Conservation (phyloP, 768 basidiomycete species). For the Suillus placidus region DNA sequence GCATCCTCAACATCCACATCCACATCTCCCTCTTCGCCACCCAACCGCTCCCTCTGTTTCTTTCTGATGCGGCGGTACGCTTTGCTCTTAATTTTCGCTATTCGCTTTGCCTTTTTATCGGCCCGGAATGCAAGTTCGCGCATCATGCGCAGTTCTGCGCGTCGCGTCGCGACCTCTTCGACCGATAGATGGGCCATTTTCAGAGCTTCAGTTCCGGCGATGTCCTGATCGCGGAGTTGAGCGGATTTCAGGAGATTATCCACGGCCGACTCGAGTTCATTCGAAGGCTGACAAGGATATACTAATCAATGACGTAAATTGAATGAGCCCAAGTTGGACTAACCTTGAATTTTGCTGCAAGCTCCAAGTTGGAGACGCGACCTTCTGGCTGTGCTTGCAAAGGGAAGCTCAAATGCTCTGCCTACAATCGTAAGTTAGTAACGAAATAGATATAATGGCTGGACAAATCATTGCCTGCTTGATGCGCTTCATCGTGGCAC, state of each 20-base stretch:
- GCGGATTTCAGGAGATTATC: slow-evolving; percentile 80
- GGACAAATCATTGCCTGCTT: slow-evolving; percentile 59
- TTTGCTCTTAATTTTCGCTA: slow-evolving; percentile 96
- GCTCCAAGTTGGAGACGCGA: slow-evolving; percentile 70
- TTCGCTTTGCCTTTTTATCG: slow-evolving; percentile 84
- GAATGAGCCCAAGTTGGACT: slow-evolving; percentile 11
- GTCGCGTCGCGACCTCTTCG: slow-evolving; percentile 83
- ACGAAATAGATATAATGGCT: neutral
- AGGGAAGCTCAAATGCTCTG: slow-evolving; percentile 87
- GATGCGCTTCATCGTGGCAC: slow-evolving; percentile 87
- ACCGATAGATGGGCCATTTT: slow-evolving; percentile 79
- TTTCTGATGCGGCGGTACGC: slow-evolving; percentile 84
- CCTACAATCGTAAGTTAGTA: slow-evolving; percentile 44
- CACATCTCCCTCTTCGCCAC: slow-evolving; percentile 50
- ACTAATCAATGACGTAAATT: slow-evolving; percentile 8
- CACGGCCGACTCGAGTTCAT: slow-evolving; percentile 81
- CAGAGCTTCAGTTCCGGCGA: slow-evolving; percentile 80
- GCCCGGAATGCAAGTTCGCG: slow-evolving; percentile 94
- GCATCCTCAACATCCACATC: slow-evolving; percentile 51
- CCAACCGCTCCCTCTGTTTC: slow-evolving; percentile 70
- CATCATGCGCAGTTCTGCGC: slow-evolving; percentile 82
- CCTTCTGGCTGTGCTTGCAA: slow-evolving; percentile 63
- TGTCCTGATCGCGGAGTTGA: slow-evolving; percentile 79
- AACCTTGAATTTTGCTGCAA: slow-evolving; percentile 86
- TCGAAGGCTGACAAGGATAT: slow-evolving; percentile 62